Percentiles rank a stretch among this genome's conserved stretches.
phyloP scores from a whole-genome alignment of 2,329 filamentous ascomycete species.

The Verticillium alfalfae region DNA sequence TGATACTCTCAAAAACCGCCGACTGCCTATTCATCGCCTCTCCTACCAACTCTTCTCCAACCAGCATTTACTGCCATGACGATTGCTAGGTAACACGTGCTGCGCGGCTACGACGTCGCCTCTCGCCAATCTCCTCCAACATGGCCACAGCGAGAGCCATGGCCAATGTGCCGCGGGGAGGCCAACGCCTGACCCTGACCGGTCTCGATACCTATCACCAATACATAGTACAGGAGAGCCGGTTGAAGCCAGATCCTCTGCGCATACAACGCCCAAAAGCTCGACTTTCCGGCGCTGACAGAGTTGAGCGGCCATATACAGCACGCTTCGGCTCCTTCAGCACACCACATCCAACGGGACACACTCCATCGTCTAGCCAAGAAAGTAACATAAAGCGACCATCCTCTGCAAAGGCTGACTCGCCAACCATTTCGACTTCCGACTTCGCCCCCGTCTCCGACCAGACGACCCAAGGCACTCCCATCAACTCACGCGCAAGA shows the following conservation, averaged over 20 bases:
- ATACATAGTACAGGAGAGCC: constrained; percentile 9
- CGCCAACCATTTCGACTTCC: neutral
- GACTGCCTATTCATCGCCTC: too few relatives aligned
- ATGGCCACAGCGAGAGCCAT: constrained; percentile 9
- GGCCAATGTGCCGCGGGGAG: constrained; percentile 11
- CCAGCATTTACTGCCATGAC: neutral
- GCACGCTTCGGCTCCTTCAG: neutral
- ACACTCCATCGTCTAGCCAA: neutral
- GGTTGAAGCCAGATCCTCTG: neutral
- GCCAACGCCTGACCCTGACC: constrained; percentile 6
- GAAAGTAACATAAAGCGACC: neutral
- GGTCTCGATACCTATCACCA: constrained; percentile 12
- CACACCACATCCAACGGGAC: neutral
- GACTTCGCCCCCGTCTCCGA: neutral
- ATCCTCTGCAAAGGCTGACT: neutral
- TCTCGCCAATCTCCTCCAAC: neutral
- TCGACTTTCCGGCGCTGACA: neutral
- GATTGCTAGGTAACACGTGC: neutral
- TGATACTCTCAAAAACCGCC: too few relatives aligned
- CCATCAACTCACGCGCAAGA: neutral
- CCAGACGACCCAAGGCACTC: neutral
- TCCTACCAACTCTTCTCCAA: neutral
- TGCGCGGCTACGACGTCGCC: constrained; percentile 4
- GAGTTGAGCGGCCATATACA: constrained; percentile 6
- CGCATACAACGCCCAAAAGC: neutral